phyloP scores from a whole-genome alignment of 2,329 filamentous ascomycete genomes.

The Sphaerostilbella broomeana region DNA sequence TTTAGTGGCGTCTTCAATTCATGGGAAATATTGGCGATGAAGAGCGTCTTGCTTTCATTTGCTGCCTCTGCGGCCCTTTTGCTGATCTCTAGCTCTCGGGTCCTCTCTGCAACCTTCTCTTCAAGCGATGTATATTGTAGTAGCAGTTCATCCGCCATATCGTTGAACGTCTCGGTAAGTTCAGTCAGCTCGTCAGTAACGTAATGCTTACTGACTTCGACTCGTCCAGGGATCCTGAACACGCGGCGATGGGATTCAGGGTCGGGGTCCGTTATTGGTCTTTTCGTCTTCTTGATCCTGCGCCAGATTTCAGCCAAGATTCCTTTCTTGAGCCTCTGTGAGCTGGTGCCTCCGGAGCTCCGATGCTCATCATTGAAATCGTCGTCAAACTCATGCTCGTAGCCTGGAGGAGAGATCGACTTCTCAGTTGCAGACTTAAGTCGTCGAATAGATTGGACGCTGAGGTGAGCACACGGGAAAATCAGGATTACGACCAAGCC shows the following conservation, averaged over 20 bases:
- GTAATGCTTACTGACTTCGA: slow-evolving; percentile 66
- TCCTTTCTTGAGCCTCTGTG: slow-evolving; percentile 40
- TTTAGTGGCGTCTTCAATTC: slow-evolving; percentile 92
- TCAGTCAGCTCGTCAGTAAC: slow-evolving; percentile 83
- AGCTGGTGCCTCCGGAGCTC: slow-evolving; percentile 36
- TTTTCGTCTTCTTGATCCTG: slow-evolving; percentile 29
- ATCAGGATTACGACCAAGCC: slow-evolving; percentile 66
- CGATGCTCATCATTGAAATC: slow-evolving; percentile 40
- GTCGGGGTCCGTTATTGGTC: slow-evolving; percentile 19
- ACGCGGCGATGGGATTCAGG: slow-evolving; percentile 40
- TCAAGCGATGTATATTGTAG: slow-evolving; percentile 82
- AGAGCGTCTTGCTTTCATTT: slow-evolving; percentile 94
- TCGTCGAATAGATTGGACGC: slow-evolving; percentile 71
- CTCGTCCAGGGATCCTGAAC: slow-evolving; percentile 81
- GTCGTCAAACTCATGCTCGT: slow-evolving; percentile 42
- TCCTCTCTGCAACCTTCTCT: slow-evolving; percentile 75
- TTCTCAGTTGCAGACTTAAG: slow-evolving; percentile 69
- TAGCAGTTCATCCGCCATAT: slow-evolving; percentile 85
- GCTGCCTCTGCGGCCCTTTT: slow-evolving; percentile 92
- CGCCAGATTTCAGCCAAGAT: slow-evolving; percentile 33
- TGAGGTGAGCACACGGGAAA: slow-evolving; percentile 73
- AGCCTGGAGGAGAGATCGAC: slow-evolving; percentile 61
- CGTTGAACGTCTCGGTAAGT: slow-evolving; percentile 78
- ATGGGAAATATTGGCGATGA: slow-evolving; percentile 88
- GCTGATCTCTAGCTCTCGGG: slow-evolving; percentile 76